These are phyloP conservation scores for Balamuthia mandrillaris DNA, from an alignment of 208 protist species.

Conservation along the genomic window DNA sequence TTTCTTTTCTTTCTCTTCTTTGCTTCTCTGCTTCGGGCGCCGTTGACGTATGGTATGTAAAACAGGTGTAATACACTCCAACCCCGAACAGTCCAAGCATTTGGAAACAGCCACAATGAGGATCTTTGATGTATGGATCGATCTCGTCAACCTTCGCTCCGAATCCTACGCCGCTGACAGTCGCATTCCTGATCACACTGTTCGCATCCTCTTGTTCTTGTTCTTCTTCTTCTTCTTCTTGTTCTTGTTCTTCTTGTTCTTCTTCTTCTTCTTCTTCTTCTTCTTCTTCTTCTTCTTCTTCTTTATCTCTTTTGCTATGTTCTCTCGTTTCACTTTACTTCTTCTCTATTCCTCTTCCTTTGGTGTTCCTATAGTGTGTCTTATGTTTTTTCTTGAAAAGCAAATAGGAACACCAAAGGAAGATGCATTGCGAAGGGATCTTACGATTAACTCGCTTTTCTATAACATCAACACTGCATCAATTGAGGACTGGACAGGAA, in stretches of 20 bases:
- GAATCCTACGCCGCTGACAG: not conserved
- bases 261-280: too few species aligned
- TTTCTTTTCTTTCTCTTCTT: not conserved
- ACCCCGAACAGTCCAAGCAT: conserved; percentile 96
- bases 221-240: not conserved
- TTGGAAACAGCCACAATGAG: conserved; percentile 93
- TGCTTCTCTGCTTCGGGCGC: not conserved
- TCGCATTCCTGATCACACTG: not conserved
- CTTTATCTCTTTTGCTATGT: too few species aligned
- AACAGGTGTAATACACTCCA: conserved; percentile 85
- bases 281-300: too few species aligned
- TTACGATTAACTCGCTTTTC: conserved; percentile 97
- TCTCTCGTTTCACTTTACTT: too few species aligned
- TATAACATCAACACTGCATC: conserved; percentile 92
- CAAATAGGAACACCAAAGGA: conserved; percentile 75
- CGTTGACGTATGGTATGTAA: not conserved
- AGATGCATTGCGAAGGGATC: conserved; percentile 93
- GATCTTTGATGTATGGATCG: conserved; percentile 73
- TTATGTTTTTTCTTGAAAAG: too few species aligned
- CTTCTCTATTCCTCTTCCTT: too few species aligned
- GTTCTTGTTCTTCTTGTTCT: not conserved
- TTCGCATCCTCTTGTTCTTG: too few species aligned
- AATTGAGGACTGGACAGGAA: conserved; percentile 90
- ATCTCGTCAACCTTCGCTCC: not conserved
- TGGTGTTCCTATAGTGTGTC: too few species aligned